Evolutionary conservation across 345 rosid genomes (phyloP).

Genomic region (Heritiera littoralis): DNA sequence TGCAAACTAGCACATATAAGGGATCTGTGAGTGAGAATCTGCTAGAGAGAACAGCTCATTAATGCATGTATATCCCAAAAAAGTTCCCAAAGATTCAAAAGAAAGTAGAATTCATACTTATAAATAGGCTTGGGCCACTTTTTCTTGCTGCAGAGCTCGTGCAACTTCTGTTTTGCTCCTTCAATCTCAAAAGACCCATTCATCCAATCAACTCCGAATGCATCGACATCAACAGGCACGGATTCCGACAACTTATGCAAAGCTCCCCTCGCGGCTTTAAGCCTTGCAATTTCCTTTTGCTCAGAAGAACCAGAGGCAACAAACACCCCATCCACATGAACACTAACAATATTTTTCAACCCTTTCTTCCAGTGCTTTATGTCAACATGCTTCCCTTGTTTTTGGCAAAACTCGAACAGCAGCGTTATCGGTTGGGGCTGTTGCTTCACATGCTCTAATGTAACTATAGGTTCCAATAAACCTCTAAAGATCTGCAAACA

Average conservation of each 20-base stretch:
- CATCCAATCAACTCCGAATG: conserved; percentile 10
- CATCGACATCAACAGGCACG: conserved; percentile 18
- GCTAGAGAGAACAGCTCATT: background rate
- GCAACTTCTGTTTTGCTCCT: conserved; percentile 62
- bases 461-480: conserved; percentile 70
- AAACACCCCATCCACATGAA: conserved; percentile 52
- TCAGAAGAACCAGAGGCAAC: conserved; percentile 57
- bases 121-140: conserved; percentile 72
- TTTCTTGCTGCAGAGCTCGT: conserved; percentile 54
- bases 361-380: conserved; percentile 44
- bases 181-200: conserved; percentile 35
- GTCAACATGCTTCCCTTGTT: conserved; percentile 52
- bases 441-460: conserved; percentile 48
- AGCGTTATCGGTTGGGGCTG: conserved; percentile 73
- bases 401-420: conserved; percentile 64
- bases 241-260: conserved; percentile 41
- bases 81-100: background rate
- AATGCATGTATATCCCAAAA: background rate
- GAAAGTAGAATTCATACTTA: conserved; percentile 39
- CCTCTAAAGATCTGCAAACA: conserved; percentile 58
- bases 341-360: conserved; percentile 38
- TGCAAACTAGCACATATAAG: background rate
- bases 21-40: background rate
- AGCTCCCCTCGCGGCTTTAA: conserved; percentile 64
- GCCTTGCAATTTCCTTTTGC: conserved; percentile 66